Evolutionary conservation across 768 basidiomycete genomes (phyloP), one percentile per base, ranked within the genome.

Genomic region (Arthromyces matolae): DNA sequence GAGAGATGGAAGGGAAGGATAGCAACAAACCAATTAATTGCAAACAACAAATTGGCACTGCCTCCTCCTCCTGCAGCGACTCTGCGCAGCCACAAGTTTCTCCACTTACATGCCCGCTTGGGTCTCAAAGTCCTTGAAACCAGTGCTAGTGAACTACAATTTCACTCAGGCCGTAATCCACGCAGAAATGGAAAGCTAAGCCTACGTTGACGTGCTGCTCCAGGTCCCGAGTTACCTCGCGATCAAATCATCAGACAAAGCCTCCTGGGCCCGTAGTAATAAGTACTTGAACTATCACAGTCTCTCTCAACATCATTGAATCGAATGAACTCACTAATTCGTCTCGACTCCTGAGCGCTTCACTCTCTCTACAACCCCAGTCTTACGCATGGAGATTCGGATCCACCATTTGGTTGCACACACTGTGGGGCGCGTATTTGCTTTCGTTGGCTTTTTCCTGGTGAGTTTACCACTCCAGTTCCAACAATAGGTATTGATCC

Each of bases 391-490:
- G 53, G 25, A 49, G 20, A 28, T 25, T 37, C 42, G 31, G 33
- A 41, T 55, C 13, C 66, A 56, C 20, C 60, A 61, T 16, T 47
- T 65, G 3, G 46, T 64, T 22, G 59, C 66, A n/a, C 63, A 57
- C 53, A 52, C 54, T 23, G 67, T 59, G 16, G 64, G 69, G n/a
- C 60, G 64, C 33, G 41, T 69, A 16, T 66, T 66, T 32, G 68
- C 64, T 20, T 53, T 57, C 8, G 52, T 65, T 27, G 71, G 71
- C 2, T 67, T 71, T 47, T 60, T 58, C 34, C 47, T 72, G 60
- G 71, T 70, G 46, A 59, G 70, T 56, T 23, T 20, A 4, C 25
- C 38, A 31, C 20, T 43, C 37, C 29, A 27, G 16, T 33, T 14
- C 7, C 8, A 9, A 13, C 3, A 18, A 25, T 29, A 37, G 29